Percentiles rank a stretch among this genome's conserved stretches.
phyloP scores from a whole-genome alignment of 331 rosid species.

The Malus hybrid region DNA sequence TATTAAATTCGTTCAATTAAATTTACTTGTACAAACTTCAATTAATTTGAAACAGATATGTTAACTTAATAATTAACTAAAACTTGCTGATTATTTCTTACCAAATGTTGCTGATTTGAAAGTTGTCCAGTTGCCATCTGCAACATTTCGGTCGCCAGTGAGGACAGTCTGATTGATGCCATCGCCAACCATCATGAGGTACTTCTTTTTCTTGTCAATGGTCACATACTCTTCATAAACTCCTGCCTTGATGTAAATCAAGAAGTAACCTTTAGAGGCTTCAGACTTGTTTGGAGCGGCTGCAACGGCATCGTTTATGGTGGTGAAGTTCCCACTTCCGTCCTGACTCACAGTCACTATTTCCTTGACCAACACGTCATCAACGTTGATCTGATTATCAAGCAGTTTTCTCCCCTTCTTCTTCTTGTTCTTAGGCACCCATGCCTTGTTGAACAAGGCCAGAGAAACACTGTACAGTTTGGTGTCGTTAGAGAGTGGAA shows the following conservation, averaged over 20 bases:
- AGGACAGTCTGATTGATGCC: constrained; percentile 56
- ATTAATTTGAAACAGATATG: background rate
- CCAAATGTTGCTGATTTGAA: constrained; percentile 60
- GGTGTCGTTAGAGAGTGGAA: constrained; percentile 46
- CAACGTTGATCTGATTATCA: background rate
- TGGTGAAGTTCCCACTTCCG: constrained; percentile 59
- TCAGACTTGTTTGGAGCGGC: constrained; percentile 58
- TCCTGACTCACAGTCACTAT: constrained; percentile 59
- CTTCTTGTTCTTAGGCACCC: constrained; percentile 40
- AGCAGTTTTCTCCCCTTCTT: constrained; percentile 40
- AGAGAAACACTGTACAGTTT: constrained; percentile 67
- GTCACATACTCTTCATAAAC: constrained; percentile 48
- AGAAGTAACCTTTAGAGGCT: constrained; percentile 37
- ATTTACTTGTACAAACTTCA: background rate
- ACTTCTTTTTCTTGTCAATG: constrained; percentile 34
- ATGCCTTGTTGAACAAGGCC: constrained; percentile 52
- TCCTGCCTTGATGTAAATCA: constrained; percentile 52
- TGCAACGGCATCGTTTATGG: constrained; percentile 48
- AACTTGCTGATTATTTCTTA: constrained; percentile 1
- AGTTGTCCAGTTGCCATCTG: constrained; percentile 45
- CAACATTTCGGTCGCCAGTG: constrained; percentile 46
- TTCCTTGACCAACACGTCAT: constrained; percentile 31
- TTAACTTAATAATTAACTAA: background rate
- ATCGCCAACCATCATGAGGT: constrained; percentile 54
- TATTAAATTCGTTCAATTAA: too few relatives aligned